Evolutionary conservation across 2,329 filamentous ascomycete species (phyloP).

Genomic region (Neodidymelliopsis sp.): DNA sequence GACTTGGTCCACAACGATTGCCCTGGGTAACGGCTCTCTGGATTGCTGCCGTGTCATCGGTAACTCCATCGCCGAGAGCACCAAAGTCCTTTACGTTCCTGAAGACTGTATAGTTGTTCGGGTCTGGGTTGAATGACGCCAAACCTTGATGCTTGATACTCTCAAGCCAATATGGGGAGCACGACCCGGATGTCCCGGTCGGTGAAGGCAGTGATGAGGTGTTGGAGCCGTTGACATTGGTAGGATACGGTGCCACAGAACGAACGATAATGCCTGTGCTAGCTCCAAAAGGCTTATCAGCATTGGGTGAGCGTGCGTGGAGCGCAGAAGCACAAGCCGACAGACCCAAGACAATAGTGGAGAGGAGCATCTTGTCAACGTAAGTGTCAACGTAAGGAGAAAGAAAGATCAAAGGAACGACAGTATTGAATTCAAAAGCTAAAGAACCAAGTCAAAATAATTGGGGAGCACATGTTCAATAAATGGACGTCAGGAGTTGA

Average conservation of each 20-base stretch:
- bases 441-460: neutral
- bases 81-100: slow-evolving; percentile 55
- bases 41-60: slow-evolving; percentile 62
- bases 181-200: slow-evolving; percentile 24
- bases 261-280: neutral
- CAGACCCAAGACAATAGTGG: slow-evolving; percentile 16
- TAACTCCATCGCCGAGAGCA: slow-evolving; percentile 46
- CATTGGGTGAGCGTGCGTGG: slow-evolving; percentile 18
- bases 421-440: slow-evolving; percentile 4
- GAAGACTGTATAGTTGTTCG: slow-evolving; percentile 50
- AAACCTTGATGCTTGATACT: slow-evolving; percentile 53
- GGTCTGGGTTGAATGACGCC: slow-evolving; percentile 49
- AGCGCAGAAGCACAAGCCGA: slow-evolving; percentile 27
- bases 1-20: slow-evolving; percentile 51
- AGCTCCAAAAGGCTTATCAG: neutral
- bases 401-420: slow-evolving; percentile 16
- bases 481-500: slow-evolving; percentile 9
- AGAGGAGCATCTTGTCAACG: slow-evolving; percentile 18
- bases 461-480: slow-evolving; percentile 10
- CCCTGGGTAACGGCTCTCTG: slow-evolving; percentile 53
- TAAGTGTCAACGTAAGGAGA: neutral
- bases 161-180: slow-evolving; percentile 51
- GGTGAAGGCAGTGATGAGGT: slow-evolving; percentile 23
- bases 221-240: slow-evolving; percentile 10
- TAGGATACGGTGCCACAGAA: slow-evolving; percentile 18